Base-by-base conservation (phyloP, 805 yeast genomes). In the Spencermartinsiella europaea region DNA sequence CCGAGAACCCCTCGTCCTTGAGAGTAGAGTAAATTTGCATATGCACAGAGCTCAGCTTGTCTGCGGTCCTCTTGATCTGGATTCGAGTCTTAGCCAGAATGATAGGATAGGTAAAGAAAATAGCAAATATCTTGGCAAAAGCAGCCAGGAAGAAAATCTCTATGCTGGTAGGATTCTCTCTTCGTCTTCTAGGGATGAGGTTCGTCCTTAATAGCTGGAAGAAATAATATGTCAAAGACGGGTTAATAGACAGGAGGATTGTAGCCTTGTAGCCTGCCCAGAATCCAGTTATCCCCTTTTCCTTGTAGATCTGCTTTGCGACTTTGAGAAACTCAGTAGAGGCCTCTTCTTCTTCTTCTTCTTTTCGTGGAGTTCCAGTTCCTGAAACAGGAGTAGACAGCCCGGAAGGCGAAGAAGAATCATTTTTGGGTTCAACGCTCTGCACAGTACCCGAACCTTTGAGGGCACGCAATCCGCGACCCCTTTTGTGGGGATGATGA, bases 11-110 rank as follows among this genome's bases (percentile, higher is more conserved):
- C 65, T 85, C 93, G 50, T 87, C 71, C 45, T 72, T 65, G 1
- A 84, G 62, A 0, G 95, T 85, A 12, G 43, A 42, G 16, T 25
- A 38, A 4, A 38, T 33, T 40, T 25, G 41, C 39, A 4, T 44
- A 42, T 37, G 42, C 20, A 21, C 37, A 4, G 47, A 48, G 4
- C 42, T 36, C 5, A 38, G 22, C 31, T 22, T 15, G 31, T 34
- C 34, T 2, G 38, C 2, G 3, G 12, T 34, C 3, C 34, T 22
- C 2, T 33, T 62, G 45, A 70, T 72, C 59, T 88, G 96, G 38
- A 85, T 65, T 53, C 93, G 73, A 1, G 95, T 77, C 56, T 83
- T 75, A 2, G 85, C 64, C 42, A 87, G 77, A 59, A 88, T 95
- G 22, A 83, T 69, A 0, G 96, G 96, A 59, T 89, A 89, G 55